Conservation (phyloP, 306 rosid species). For the Gynostemma pentaphyllum region DNA sequence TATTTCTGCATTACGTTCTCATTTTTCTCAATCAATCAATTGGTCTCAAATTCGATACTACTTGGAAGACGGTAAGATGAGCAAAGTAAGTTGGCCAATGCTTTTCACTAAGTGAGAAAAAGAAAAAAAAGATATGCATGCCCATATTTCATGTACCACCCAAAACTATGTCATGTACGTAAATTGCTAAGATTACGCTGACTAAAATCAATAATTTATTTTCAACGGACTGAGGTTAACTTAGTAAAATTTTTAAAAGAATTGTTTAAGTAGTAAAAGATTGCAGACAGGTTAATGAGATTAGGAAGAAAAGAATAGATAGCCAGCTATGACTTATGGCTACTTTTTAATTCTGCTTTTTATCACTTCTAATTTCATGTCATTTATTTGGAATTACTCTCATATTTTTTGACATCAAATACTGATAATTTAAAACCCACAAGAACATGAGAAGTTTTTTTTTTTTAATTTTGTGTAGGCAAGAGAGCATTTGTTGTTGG, state of each 20-base stretch:
- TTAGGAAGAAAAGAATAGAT: neutral
- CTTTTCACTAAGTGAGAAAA: neutral
- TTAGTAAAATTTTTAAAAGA: neutral
- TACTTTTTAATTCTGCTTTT: too few relatives aligned
- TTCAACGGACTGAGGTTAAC: neutral
- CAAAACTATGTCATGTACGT: too few relatives aligned
- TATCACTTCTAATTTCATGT: too few relatives aligned
- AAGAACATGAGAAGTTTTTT: too few relatives aligned
- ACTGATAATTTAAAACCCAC: too few relatives aligned
- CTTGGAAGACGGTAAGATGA: slow-evolving; percentile 77
- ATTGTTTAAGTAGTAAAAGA: neutral
- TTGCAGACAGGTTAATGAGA: neutral
- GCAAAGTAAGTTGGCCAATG: slow-evolving; percentile 33
- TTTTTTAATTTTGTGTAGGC: too few relatives aligned
- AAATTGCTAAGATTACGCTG: too few relatives aligned
- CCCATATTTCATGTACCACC: too few relatives aligned
- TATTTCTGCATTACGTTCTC: slow-evolving; percentile 77
- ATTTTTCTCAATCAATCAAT: slow-evolving; percentile 77
- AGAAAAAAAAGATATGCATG: neutral
- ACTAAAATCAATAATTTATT: neutral
- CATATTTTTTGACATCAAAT: too few relatives aligned
- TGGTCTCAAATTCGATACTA: slow-evolving; percentile 91
- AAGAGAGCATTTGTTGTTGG: too few relatives aligned
- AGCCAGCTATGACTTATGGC: neutral
- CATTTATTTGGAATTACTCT: too few relatives aligned